Evolutionary conservation across 2,329 filamentous ascomycete genomes (phyloP).

Genomic region (Torrubiella hemipterigena): DNA sequence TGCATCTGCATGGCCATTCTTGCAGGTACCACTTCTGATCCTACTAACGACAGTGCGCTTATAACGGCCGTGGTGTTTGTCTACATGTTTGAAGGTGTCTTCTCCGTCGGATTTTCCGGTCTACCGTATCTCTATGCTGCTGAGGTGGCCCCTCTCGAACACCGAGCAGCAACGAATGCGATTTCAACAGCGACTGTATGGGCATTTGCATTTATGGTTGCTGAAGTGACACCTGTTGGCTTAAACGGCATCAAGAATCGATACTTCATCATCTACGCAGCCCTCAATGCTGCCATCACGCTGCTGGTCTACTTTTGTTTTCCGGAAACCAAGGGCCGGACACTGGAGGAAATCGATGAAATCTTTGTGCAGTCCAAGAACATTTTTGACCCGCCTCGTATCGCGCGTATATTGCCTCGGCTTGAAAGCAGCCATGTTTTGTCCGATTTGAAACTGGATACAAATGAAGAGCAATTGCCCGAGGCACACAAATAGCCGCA

Average conservation of each 20-base stretch:
- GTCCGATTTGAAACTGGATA: too few species aligned
- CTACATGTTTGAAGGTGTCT: slow-evolving; percentile 57
- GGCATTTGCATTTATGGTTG: slow-evolving; percentile 30
- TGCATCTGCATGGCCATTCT: slow-evolving; percentile 14
- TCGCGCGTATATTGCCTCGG: not conserved
- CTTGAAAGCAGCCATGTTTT: too few species aligned
- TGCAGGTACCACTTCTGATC: slow-evolving; percentile 13
- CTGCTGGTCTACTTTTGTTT: slow-evolving; percentile 24
- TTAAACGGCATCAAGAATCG: slow-evolving; percentile 45
- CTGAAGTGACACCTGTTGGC: slow-evolving; percentile 53
- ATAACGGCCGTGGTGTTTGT: slow-evolving; percentile 29
- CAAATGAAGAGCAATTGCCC: too few species aligned
- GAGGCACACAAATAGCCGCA: too few species aligned
- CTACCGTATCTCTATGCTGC: slow-evolving; percentile 48
- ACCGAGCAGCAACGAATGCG: slow-evolving; percentile 31
- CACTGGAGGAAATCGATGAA: slow-evolving; percentile 16
- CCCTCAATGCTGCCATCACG: slow-evolving; percentile 29
- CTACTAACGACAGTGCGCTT: slow-evolving; percentile 12
- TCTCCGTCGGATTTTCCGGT: slow-evolving; percentile 52
- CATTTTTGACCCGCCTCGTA: slow-evolving; percentile 5
- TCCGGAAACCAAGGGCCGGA: slow-evolving; percentile 15
- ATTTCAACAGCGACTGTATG: slow-evolving; percentile 36
- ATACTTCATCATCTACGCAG: slow-evolving; percentile 30
- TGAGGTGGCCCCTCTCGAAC: slow-evolving; percentile 36
- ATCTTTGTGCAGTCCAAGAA: slow-evolving; percentile 10